Evolutionary conservation across 2,329 filamentous ascomycete genomes (phyloP), one percentile per base, ranked within the genome.

Genomic region (Clathrospora elynae): DNA sequence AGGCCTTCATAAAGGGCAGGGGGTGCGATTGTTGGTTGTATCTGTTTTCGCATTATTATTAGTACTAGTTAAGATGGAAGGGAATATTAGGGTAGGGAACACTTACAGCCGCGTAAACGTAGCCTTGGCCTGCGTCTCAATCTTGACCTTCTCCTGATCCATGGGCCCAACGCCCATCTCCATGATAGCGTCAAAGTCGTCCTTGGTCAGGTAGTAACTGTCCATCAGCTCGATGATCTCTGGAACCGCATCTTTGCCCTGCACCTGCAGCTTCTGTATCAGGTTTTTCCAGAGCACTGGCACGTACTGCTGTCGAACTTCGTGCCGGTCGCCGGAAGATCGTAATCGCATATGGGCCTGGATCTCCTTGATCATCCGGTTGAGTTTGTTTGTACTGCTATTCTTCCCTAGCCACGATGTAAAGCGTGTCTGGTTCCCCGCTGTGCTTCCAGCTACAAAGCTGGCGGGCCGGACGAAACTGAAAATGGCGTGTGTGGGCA

Each of bases 171-270:
- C 82, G 5, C 91, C 92, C 16, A 99, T 80, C 72, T 99, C 93
- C 67, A 90, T 79, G 59, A 99, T 90, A 7, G 85, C 87, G 65
- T 99, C 93, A 70, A 92, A 95, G 67, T 99, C 93, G 16, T 99
- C 93, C 50, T 87, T 86, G 1, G 93, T 97, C 43, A 99, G 77
- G 70, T 86, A 99, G 72, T 99, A 99, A 66, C 86, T 90, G 66
- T 99, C 93, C 93, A 99, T 97, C 39, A 96, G 78, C 39, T 93
- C 83, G 62, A 99, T 99, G 39, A 96, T 86, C 2, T 88, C 85
- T 1, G 82, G 79, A 4, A 96, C 86, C 6, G 81, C 81, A 1
- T 95, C 90, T 61, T 89, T 93, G 58, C 93, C 93, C 43, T 95
- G 85, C 0, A 75, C 68, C 59, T 90, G 81, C 39, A 99, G 75